Percentiles rank a stretch among this genome's conserved stretches.
These are phyloP conservation scores for Hyparrhenia diplandra DNA, from an alignment of 176 grass and related monocot genomes.

Conservation along the genomic window DNA sequence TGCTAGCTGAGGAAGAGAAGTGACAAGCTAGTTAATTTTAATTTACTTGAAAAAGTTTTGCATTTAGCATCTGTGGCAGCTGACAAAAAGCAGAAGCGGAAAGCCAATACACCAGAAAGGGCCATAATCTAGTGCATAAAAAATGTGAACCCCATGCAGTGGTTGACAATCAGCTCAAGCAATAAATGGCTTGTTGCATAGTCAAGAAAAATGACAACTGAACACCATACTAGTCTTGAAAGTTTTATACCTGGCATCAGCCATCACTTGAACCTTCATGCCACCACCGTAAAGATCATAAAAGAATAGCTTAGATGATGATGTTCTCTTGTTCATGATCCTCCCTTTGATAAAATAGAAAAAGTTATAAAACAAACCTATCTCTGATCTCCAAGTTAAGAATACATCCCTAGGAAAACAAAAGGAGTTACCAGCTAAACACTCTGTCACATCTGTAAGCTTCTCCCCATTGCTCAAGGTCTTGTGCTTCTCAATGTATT, in stretches of 20 bases:
- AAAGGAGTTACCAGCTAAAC: conserved; percentile 53
- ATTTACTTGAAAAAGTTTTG: no score
- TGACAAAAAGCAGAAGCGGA: no score
- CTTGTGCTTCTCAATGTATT: conserved; percentile 72
- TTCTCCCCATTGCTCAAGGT: conserved; percentile 54
- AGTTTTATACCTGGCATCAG: conserved; percentile 77
- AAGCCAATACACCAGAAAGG: no score
- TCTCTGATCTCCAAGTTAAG: not conserved
- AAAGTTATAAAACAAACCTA: conserved; percentile 7
- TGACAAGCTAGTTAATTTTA: no score
- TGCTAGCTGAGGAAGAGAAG: no score
- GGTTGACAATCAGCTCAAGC: no score
- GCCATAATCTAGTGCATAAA: no score
- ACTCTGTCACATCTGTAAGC: conserved; percentile 41
- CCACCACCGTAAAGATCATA: conserved; percentile 81
- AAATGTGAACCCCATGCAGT: no score
- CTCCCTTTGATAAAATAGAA: conserved; percentile 55
- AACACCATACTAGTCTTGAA: not conserved
- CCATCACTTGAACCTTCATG: conserved; percentile 91
- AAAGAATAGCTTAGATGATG: conserved; percentile 91
- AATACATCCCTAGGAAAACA: not conserved
- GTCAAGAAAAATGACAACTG: no score
- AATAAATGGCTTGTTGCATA: no score
- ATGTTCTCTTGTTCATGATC: conserved; percentile 91
- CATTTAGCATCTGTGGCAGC: no score